Evolutionary conservation across 306 rosid species (phyloP).

Genomic region (Ochetophila trinervis): DNA sequence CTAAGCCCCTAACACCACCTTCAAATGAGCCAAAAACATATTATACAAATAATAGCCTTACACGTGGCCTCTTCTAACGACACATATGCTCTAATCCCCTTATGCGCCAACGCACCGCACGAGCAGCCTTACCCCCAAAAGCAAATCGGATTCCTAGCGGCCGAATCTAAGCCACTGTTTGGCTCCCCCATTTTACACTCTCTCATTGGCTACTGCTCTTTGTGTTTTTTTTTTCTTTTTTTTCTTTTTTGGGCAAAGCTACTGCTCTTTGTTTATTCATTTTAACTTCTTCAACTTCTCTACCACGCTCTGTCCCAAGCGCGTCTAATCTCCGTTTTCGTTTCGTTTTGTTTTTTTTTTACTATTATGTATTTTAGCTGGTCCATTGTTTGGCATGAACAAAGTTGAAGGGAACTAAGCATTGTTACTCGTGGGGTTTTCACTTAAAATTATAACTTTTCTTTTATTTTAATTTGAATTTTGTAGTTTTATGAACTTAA

Average conservation of each 20-base stretch:
- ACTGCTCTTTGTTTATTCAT: background rate
- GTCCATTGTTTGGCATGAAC: too few relatives aligned
- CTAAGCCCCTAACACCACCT: slow-evolving; percentile 37
- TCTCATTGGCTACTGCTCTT: background rate
- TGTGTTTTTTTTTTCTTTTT: too few relatives aligned
- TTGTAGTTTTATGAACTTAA: too few relatives aligned
- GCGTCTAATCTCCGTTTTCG: background rate
- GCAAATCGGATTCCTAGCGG: slow-evolving; percentile 29
- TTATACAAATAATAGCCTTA: background rate
- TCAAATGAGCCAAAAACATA: background rate
- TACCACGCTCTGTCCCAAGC: background rate
- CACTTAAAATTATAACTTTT: too few relatives aligned
- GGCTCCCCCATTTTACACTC: slow-evolving; percentile 1
- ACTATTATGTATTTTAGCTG: too few relatives aligned
- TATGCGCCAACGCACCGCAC: slow-evolving; percentile 25
- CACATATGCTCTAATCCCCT: background rate
- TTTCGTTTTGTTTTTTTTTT: too few relatives aligned
- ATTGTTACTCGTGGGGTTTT: too few relatives aligned
- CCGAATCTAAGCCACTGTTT: slow-evolving; percentile 44
- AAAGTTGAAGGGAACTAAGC: too few relatives aligned
- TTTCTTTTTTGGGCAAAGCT: too few relatives aligned
- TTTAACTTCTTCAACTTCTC: background rate
- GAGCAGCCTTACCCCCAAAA: slow-evolving; percentile 17
- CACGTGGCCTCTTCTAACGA: slow-evolving; percentile 18
- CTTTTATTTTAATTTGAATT: too few relatives aligned